Base-by-base conservation (phyloP, 768 basidiomycete genomes). In the Pleurotus citrinopileatus region DNA sequence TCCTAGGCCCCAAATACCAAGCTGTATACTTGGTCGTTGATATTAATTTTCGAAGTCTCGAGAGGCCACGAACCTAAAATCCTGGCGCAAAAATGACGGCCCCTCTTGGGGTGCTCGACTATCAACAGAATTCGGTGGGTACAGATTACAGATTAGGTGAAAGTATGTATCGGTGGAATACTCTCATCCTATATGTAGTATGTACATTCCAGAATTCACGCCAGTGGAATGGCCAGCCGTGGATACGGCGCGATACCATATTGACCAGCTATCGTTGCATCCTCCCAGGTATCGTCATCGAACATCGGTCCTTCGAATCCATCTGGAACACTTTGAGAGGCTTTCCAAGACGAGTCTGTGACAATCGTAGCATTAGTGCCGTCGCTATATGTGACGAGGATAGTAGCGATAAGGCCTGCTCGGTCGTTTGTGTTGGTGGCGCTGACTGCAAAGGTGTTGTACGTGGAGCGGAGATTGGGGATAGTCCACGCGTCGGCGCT, bases 391-490 rank as follows among this genome's bases (percentile, higher is more conserved):
- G 53, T 56, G 37, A 73, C 58, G 50, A 68, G 56, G 23, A 71
- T 65, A 19, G 66, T 63, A 2, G 65, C 63, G 20, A 71, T 56
- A 0, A 69, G 51, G 1, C 68, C 71, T 0, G 70, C 69, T 12
- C 69, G 60, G 48, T 63, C 63, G 15, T 52, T 26, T 15, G 53
- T 26, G 2, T 64, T 64, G 15, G 50, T 61, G 6, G 60, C 68
- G 4, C 60, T 57, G 8, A 71, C 61, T 5, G 71, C 67, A 36
- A 73, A 70, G 42, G 68, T 65, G 42, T 72, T 73, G 58, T 63
- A 63, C 5, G 54, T 50, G 1, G 66, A 53, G 1, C 42, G 55
- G 34, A 72, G 60, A 4, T 36, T 37, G 13, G 61, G 56, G 15
- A 70, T 66, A 25, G 66, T 69, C 54, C 68, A 71, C 6, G 59